Evolutionary conservation across 495 filamentous ascomycete species (phyloP), one percentile per base, ranked within the genome.

Genomic region (Pyronema omphalodes): DNA sequence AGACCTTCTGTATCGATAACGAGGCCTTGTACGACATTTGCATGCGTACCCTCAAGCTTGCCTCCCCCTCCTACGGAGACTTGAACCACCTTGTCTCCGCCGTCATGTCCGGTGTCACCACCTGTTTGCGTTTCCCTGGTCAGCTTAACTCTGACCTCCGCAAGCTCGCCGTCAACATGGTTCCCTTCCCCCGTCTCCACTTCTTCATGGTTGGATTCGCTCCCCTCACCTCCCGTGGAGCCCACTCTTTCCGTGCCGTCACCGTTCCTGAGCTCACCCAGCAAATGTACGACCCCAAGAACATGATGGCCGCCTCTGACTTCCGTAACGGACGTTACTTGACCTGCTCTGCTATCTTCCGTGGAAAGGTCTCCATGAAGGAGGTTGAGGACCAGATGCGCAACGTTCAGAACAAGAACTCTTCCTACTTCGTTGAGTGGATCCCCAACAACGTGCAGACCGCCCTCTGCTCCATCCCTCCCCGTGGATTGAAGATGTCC

Each of bases 121-220:
- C 93, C 59, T 96, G 86, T 68, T 79, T 99, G 58, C 93, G 91
- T 72, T 99, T 99, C 81, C 91, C 91, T 51, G 91, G 91, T 67
- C 91, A 99, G 78, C 84, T 99, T 57, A 99, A 99, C 82, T 96
- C 93, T 62, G 91, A 99, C 74, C 86, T 99, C 60, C 87, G 91
- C 75, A 99, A 99, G 77, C 76, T 96, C 67, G 91, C 91, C 64
- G 91, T 99, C 74, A 99, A 99, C 85, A 99, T 99, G 91, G 91
- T 99, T 76, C 91, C 91, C 55, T 99, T 99, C 83, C 91, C 91
- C 66, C 91, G 91, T 84, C 85, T 99, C 53, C 91, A 99, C 74
- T 99, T 99, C 84, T 99, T 99, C 83, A 99, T 99, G 91, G 93
- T 99, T 69, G 91, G 91, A 69, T 99, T 99, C 71, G 89, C 91